phyloP scores from a whole-genome alignment of 2,329 filamentous ascomycete species.

The Phialophora macrospora region DNA sequence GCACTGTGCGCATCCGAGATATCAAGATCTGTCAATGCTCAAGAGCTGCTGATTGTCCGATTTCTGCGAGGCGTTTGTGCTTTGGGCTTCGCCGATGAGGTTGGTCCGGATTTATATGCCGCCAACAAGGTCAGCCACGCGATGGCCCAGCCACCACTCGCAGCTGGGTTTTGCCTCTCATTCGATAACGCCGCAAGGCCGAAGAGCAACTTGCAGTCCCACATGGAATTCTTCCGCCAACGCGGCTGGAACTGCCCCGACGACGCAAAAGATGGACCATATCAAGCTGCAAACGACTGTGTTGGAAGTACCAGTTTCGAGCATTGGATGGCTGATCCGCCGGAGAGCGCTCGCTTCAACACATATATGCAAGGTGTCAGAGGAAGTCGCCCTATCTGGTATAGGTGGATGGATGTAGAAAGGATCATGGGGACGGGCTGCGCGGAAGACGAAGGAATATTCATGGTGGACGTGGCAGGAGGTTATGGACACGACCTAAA shows the following conservation, averaged over 20 bases:
- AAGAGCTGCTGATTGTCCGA: constrained; percentile 8
- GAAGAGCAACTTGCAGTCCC: constrained; percentile 5
- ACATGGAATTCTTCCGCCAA: background rate
- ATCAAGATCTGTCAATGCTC: background rate
- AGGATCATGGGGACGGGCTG: background rate
- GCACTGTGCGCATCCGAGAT: background rate
- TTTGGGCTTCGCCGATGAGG: background rate
- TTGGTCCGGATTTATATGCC: background rate
- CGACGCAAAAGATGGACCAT: constrained; percentile 2
- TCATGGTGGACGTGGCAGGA: constrained; percentile 9
- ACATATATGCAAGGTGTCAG: constrained; percentile 2
- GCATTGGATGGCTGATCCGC: constrained; percentile 6
- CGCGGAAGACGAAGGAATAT: background rate
- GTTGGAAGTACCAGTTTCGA: constrained; percentile 2
- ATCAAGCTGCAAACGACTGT: constrained; percentile 5
- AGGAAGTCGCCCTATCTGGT: constrained; percentile 5
- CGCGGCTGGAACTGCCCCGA: background rate
- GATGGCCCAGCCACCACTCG: constrained; percentile 7
- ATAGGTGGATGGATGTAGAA: background rate
- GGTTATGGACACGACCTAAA: constrained; percentile 1
- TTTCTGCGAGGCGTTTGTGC: constrained; percentile 4
- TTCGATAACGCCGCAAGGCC: constrained; percentile 4
- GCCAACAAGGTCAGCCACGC: constrained; percentile 7
- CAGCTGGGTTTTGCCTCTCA: background rate
- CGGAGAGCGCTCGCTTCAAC: constrained; percentile 7